A percentile compares a stretch with the other conserved stretches of the same genome.
These are phyloP conservation scores for Madurella fahalii DNA, from an alignment of 2,329 filamentous ascomycete species.

Conservation along the genomic window DNA sequence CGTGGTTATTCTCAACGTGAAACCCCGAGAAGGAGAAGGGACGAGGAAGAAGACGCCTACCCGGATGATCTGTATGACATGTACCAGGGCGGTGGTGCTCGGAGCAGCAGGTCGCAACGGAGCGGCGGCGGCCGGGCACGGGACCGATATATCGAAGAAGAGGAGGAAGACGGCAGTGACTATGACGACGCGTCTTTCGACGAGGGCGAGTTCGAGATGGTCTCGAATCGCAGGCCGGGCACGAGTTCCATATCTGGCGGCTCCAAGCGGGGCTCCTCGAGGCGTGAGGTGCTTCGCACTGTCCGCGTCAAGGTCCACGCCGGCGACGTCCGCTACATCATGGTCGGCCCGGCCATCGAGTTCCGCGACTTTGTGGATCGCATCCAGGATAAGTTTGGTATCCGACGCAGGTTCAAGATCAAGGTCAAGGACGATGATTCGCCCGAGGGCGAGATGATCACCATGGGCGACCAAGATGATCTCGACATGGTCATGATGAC, in stretches of 20 bases:
- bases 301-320: constrained; percentile 90
- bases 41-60: constrained; percentile 60
- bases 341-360: constrained; percentile 68
- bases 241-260: constrained; percentile 43
- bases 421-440: constrained; percentile 79
- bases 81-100: constrained; percentile 43
- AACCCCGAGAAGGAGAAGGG: constrained; percentile 31
- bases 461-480: constrained; percentile 94
- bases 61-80: constrained; percentile 67
- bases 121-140: constrained; percentile 34
- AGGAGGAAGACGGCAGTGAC: constrained; percentile 70
- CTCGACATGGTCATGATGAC: constrained; percentile 78
- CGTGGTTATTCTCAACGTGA: constrained; percentile 43
- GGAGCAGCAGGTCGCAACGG: constrained; percentile 36
- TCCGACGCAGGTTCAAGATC: constrained; percentile 77
- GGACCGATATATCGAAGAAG: constrained; percentile 70
- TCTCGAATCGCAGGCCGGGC: constrained; percentile 52
- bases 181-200: constrained; percentile 68
- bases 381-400: constrained; percentile 81
- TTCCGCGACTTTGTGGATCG: constrained; percentile 75
- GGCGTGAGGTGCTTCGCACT: constrained; percentile 65
- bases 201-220: constrained; percentile 76
- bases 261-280: constrained; percentile 50
- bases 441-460: constrained; percentile 84
- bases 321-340: constrained; percentile 88